These are phyloP conservation scores for Bretschneidera sinensis DNA, from an alignment of 345 rosid species.

Conservation along the genomic window DNA sequence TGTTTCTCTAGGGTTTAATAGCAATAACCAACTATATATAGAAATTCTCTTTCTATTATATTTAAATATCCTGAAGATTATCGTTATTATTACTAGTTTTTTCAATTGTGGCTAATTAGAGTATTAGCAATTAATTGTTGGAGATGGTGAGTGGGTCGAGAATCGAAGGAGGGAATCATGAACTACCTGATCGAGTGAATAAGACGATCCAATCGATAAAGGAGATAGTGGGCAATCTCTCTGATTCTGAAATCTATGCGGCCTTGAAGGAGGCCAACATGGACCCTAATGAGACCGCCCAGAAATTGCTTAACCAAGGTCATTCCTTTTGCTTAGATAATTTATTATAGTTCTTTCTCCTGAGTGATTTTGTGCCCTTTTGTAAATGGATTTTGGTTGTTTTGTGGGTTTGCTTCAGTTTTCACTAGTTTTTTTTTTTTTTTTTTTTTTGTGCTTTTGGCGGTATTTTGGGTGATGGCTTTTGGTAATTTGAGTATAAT, in stretches of 20 bases:
- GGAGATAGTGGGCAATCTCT: slow-evolving; percentile 71
- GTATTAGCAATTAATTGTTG: background rate
- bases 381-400: background rate
- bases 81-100: background rate
- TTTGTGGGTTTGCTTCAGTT: background rate
- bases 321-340: background rate
- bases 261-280: slow-evolving; percentile 67
- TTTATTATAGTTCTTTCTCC: too few relatives aligned
- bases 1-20: slow-evolving; percentile 24
- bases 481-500: background rate
- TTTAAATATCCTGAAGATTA: background rate
- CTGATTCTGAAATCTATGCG: slow-evolving; percentile 65
- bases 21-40: background rate
- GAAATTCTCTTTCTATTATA: too few relatives aligned
- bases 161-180: slow-evolving; percentile 25
- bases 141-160: slow-evolving; percentile 42
- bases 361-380: too few relatives aligned
- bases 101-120: background rate
- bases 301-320: slow-evolving; percentile 82
- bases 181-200: slow-evolving; percentile 43
- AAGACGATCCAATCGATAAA: slow-evolving; percentile 62
- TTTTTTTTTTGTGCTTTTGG: background rate
- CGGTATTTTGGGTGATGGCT: background rate
- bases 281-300: slow-evolving; percentile 81
- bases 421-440: background rate